Base-by-base conservation (phyloP, 768 basidiomycete genomes). In the Boletus fagicola region DNA sequence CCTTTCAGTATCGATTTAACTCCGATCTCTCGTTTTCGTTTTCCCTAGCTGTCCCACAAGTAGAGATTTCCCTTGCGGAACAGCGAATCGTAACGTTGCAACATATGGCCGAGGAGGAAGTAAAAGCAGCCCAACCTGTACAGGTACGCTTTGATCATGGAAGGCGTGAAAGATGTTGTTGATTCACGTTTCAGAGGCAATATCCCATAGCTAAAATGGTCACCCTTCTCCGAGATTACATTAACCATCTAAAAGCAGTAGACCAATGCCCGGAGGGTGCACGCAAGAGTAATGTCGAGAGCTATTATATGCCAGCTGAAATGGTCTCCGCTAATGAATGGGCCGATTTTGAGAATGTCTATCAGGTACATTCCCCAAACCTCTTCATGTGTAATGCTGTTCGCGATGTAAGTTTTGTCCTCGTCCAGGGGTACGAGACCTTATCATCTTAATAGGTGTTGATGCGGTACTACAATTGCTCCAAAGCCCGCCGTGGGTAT, bases 281-380 rank as follows among this genome's bases (percentile, higher is more conserved):
- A 30, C 68, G 66, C 51, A 68, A 71, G 59, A 74, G 70, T 43
- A 72, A 74, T 31, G 65, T 70, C 12, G 74, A 79, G 53, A 81
- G 75, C 52, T 88, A 88, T 62, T 79, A 84, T 54, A 82, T 89
- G 72, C 86, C 87, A 31, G 78, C 84, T 13, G 85, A 88, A 63
- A 80, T 83, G 44, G 80, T 87, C 35, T 83, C 85, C 12, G 77
- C 85, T 28, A 77, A 83, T 24, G 89, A 92, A 65, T 87, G 84
- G 88, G 82, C 80, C 2, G 83, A 86, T 58, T 98, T 96, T 72
- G 87, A 90, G 67, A 90, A 95, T 64, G 92, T 94, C 26, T 92
- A 94, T 67, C 91, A 96, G 66, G 80, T 94, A 16, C 94, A 97
- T 72, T 88, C 84, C 59, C 94, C 94, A 1, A 87, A 84, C 48